Base-by-base conservation (phyloP, 2,329 filamentous ascomycete species). In the Trichoderma koningii region DNA sequence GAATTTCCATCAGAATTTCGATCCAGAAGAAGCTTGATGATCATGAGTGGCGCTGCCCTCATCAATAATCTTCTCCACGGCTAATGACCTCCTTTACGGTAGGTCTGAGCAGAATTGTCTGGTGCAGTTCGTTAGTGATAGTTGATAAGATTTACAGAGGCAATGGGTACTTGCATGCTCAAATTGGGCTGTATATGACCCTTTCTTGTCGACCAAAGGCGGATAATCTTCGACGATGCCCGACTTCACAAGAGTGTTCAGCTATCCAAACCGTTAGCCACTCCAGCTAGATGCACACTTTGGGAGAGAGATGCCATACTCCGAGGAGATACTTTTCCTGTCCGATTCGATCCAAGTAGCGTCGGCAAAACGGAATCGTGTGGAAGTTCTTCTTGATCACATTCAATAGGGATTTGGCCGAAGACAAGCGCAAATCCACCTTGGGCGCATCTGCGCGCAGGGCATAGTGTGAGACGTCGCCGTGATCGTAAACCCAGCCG, bases 381-480 rank as follows among this genome's bases (percentile, higher is more conserved):
- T 91, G 90, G 74, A 96, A 96, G 77, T 95, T 95, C 82, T 94
- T 94, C 77, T 89, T 92, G 77, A 96, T 96, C 28, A 91, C 88
- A 72, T 86, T 93, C 69, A 95, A 80, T 59, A 96, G 81, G 55
- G 86, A 88, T 79, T 91, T 92, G 48, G 92, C 92, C 48, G 90
- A 93, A 10, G 87, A 85, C 55, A 93, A 80, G 62, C 89, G 85
- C 63, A 94, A 80, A 64, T 73, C 66, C 23, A 72, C 68, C 63
- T 71, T 88, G 59, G 88, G 84, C 6, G 89, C 86, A 75, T 94
- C 88, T 34, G 80, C 76, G 64, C 83, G 81, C 73, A 88, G 86
- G 44, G 90, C 91, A 72, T 96, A 96, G 77, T 94, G 91, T 28
- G 90, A 95, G 28, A 86, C 85, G 81, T 94, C 92, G 77, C 89